Evolutionary conservation across 176 grass and related monocot genomes (phyloP), one percentile per base, ranked within the genome.

Genomic region (Bonia amplexicaulis): DNA sequence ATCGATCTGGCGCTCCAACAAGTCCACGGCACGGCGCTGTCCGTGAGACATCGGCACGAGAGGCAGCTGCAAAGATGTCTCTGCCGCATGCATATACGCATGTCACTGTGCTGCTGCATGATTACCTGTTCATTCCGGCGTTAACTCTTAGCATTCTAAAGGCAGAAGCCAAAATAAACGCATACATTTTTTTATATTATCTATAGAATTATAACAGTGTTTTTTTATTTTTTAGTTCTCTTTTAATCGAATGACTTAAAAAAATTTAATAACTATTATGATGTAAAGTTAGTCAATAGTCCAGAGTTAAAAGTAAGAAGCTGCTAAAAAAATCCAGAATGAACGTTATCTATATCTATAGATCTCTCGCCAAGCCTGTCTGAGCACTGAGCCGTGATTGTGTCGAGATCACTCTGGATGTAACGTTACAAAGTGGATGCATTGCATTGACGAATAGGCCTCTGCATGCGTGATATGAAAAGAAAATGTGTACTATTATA

Each of bases 51-150:
- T 37, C 67, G 17, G 54, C 35, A 74, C 66, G 75, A 26, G 57
- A 88, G 19, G 66, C 65, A 79, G 35, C 66, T 72, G 80, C 61
- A 41, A 40, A 57, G 65, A 57, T 79, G 80, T 40, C 40, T 39
- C 71, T 25, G 79, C 40, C 37, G 40, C 52, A 35, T 70, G 63
- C 64, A 35, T 7, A 19, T 12, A 12, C 13, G 41, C 59, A 26
- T 54, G 17, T 35, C 49, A 75, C 73, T 77, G 62, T 85, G 33
- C 71, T 35, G 33, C 47, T 53, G 40, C 65, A 45, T 81, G 64
- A 26, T 20, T 7, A 13, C 2, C 31, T 33, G 31, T 33, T 37
- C 35, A 37, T 5, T 37, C 35, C 35, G 35, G 35, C 31, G 31
- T 33, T 33, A 33, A 33, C 31, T 33, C 3, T 0, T 33, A 33